Evolutionary conservation across 805 yeast species (phyloP).

Genomic region (Pachysolen tannophilus): DNA sequence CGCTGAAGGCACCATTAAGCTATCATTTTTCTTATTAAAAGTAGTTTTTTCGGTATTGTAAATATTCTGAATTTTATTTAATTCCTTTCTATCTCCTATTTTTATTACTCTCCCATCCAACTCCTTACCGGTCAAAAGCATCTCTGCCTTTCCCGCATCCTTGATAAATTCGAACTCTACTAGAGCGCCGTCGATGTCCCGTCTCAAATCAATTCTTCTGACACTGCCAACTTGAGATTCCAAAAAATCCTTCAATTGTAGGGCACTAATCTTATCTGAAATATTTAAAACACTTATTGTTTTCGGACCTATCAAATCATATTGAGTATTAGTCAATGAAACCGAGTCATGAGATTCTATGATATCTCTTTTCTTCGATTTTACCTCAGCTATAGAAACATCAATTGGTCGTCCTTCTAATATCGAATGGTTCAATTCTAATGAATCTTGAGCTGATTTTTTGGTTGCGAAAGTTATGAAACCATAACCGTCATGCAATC

Average conservation of each 20-base stretch:
- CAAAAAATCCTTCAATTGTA: conserved; percentile 20
- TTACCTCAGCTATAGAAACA: conserved; percentile 40
- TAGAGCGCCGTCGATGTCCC: conserved; percentile 40
- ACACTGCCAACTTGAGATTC: conserved; percentile 27
- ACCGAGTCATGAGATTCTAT: conserved; percentile 3
- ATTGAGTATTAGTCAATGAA: neutral
- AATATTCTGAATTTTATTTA: too few species aligned
- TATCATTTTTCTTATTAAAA: too few species aligned
- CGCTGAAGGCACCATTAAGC: too few species aligned
- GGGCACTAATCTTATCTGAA: conserved; percentile 28
- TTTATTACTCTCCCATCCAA: conserved; percentile 24
- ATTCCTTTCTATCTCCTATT: conserved; percentile 26
- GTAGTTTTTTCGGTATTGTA: too few species aligned
- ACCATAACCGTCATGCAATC: conserved; percentile 54
- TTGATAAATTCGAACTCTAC: conserved; percentile 33
- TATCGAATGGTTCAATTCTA: conserved; percentile 30
- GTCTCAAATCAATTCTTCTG: conserved; percentile 32
- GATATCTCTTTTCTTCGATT: conserved; percentile 21
- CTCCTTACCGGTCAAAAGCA: conserved; percentile 30
- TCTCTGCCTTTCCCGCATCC: conserved; percentile 44
- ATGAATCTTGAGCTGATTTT: conserved; percentile 39
- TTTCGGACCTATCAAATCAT: conserved; percentile 15
- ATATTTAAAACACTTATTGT: conserved; percentile 18
- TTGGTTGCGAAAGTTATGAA: conserved; percentile 42
- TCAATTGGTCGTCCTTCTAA: conserved; percentile 40